Evolutionary conservation across 2,329 filamentous ascomycete species (phyloP), one percentile per base, ranked within the genome.

Genomic region (Colletotrichum musae): DNA sequence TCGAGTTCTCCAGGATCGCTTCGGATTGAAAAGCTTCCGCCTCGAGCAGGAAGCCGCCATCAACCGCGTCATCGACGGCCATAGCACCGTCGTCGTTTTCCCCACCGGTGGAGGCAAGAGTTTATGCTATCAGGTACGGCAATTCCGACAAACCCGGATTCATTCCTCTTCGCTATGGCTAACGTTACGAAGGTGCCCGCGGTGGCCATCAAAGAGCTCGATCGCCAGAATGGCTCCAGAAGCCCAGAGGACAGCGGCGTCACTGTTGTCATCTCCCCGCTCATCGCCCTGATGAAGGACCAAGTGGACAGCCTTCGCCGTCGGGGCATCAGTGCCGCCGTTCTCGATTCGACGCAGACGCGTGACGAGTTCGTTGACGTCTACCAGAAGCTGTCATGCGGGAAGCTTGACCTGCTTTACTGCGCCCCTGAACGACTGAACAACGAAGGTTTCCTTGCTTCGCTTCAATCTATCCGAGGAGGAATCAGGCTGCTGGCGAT

Each of bases 201-300:
- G 5, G 77, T 87, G 51, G 83, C 84, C 0, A 86, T 87, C 43
- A 79, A 81, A 47, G 76, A 82, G 57, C 72, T 84, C 12, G 85
- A 87, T 41, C 68, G 73, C 1, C 63, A 73, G 16, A 75, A 70
- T 5, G 76, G 75, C 1, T 71, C 71, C 2, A 72, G 77, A 50
- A 73, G 72, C 0, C 59, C 74, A 0, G 75, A 75, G 2, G 79
- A 81, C 18, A 76, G 79, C 12, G 88, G 86, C 6, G 83, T 89
- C 70, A 89, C 86, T 1, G 81, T 89, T 6, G 85, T 89, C 3
- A 85, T 89, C 2, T 89, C 86, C 0, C 87, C 87, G 0, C 76
- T 89, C 3, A 86, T 89, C 59, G 86, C 86, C 2, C 73, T 89
- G 61, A 89, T 89, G 87, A 89, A 89, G 73, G 87, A 90, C 70